Base-by-base conservation (phyloP, 169 alveolate genomes). In the Babesia bigemina region DNA sequence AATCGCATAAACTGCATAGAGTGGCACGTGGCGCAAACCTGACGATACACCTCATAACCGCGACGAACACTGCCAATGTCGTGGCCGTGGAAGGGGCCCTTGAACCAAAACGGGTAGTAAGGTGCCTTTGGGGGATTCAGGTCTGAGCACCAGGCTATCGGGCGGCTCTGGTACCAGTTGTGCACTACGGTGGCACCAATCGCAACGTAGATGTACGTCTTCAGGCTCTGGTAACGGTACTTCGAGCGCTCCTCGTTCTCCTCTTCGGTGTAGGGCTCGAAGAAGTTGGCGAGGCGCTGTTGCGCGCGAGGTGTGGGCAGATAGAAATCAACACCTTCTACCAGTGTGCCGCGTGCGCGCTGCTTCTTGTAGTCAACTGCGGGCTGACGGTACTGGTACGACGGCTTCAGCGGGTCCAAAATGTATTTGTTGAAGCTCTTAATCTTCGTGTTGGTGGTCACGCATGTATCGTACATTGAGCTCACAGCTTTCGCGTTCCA, bases 1-100 rank as follows among this genome's bases (percentile, higher is more conserved):
- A 92, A 92, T 59, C 90, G 91, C 59, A 90, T 61, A 78, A 86
- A 92, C 72, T 90, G 92, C 93, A 92, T 90, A 39, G 96, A 91
- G 73, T 92, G 96, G 62, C 96, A 92, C 17, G 96, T 90, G 24
- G 96, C 95, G 70, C 96, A 92, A 21, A 92, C 95, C 85, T 92
- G 95, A 4, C 96, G 78, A 78, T 92, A 92, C 21, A 92, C 96
- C 70, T 92, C 96, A 53, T 83, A 92, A 19, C 96, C 96, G 36
- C 96, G 61, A 24, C 96, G 83, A 45, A 92, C 94, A 59, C 95
- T 83, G 33, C 93, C 93, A 24, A 92, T 90, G 71, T 92, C 96
- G 78, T 92, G 96, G 42, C 93, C 92, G 75, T 92, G 96, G 45
- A 92, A 88, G 28, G 91, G 72, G 33, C 93, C 88, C 55, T 92